Evolutionary conservation across 371 early-diverging fungal species (phyloP), one percentile per base, ranked within the genome.

Genomic region (Circinella umbellata): DNA sequence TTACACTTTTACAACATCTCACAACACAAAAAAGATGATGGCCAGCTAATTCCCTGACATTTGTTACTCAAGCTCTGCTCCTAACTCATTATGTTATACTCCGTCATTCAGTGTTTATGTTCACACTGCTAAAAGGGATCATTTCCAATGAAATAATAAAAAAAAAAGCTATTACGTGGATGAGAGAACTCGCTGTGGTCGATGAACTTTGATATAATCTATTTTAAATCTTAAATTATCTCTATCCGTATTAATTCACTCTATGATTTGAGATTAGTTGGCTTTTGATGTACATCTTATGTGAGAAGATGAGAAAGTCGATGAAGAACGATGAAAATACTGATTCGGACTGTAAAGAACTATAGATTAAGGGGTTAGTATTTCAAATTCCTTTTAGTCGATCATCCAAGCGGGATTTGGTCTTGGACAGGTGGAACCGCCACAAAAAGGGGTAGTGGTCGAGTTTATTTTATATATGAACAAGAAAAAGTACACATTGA

Each of bases 161-260:
- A 37, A 11, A 42, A 6, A 42, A 9, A 6, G 15, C 3, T 81
- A 80, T 37, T 77, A 83, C 17, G 66, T 85, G 1, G 82, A 85
- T 53, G 64, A 65, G 3, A 73, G 69, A 2, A 67, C 73, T 0
- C 69, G 72, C 8, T 20, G 27, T 27, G 82, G 8, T 62, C 82
- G 3, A 73, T 77, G 14, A 85, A 85, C 20, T 53, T 82, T 10
- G 72, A 82, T 63, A 67, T 73, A 1, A 82, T 85, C 37, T 83
- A 85, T 37, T 60, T 57, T 4, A 85, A 37, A 34, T 46, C 10
- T 20, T 20, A 1, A 46, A 35, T 34, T 74, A 74, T 46, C 34
- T 57, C 15, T 10, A 74, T 37, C 71, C 71, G 0, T 35, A 36
- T 46, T 13, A 34, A 8, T 74, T 74, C 47, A 20, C 70, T 38